Evolutionary conservation across 2,329 filamentous ascomycete species (phyloP).

Genomic region (Fusarium euwallaceae): DNA sequence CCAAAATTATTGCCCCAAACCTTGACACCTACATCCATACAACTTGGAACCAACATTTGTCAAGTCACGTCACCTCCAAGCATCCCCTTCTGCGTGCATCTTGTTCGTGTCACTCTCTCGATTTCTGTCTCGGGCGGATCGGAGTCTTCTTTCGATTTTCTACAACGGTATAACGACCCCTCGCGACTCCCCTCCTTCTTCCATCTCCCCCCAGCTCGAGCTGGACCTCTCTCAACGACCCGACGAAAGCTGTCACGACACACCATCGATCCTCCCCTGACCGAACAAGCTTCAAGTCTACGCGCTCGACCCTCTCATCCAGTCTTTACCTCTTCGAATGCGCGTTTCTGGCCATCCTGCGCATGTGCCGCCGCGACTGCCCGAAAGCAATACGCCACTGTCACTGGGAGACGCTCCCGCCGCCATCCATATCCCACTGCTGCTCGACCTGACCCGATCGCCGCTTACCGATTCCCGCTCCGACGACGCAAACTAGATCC

Average conservation of each 20-base stretch:
- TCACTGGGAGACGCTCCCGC: conserved; percentile 35
- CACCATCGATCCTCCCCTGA: neutral
- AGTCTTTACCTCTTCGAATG: conserved; percentile 15
- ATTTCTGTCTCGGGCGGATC: neutral
- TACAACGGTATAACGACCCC: conserved; percentile 3
- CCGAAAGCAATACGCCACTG: conserved; percentile 37
- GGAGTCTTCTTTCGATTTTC: neutral
- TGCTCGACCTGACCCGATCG: conserved; percentile 20
- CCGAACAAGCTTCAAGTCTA: neutral
- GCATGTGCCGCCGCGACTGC: conserved; percentile 37
- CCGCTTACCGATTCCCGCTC: conserved; percentile 9
- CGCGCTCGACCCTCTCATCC: neutral
- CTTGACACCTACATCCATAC: conserved; percentile 37
- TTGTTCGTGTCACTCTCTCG: conserved; percentile 15
- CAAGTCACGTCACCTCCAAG: conserved; percentile 29
- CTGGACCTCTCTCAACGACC: conserved; percentile 24
- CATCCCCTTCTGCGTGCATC: conserved; percentile 16
- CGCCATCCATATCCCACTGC: conserved; percentile 9
- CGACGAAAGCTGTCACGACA: conserved; percentile 24
- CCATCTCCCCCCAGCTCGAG: conserved; percentile 1
- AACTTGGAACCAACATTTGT: conserved; percentile 31
- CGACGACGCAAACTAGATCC: conserved; percentile 4
- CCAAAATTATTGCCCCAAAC: conserved; percentile 43
- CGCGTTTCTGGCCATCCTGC: conserved; percentile 28
- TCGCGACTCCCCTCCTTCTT: conserved; percentile 13